Base-by-base conservation (phyloP, 202 grass and related monocot genomes). In the Eragrostis tef region DNA sequence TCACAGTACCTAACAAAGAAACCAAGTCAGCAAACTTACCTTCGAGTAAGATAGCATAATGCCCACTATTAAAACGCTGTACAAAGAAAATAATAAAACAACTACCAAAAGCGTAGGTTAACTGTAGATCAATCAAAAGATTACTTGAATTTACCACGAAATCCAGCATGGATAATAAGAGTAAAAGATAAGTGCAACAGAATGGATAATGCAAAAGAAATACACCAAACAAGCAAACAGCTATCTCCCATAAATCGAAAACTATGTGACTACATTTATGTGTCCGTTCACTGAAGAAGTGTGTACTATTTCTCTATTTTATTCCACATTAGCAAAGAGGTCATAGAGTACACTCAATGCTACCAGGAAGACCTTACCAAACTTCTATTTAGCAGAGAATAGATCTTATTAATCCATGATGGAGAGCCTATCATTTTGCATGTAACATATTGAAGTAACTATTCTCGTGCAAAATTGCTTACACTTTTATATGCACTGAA, bases 1-100 rank as follows among this genome's bases (percentile, higher is more conserved):
- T 93, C 91, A 25, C 91, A 93, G 43, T 93, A 93, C 86, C 91
- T 93, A 89, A 56, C 10, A 80, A 75, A 85, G 21, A 76, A 65
- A 65, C 20, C 71, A 87, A 88, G 17, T 63, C 26, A 64, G 46
- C 9, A 15, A 67, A 52, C 60, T 69, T 87, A 77, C 16, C 85
- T 70, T 69, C 29, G 69, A 62, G 44, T 64, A 73, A 16, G 24
- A 84, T 54, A 62, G 29, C 15, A 68, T 64, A 29, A 39, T n/a
- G 42, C 79, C 31, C n/a, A 54, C 19, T 68, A 85, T 64, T 50
- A 31, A 74, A 41, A 36, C 16, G 21, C 9, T 31, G 74, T 51
- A 74, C 17, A 73, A 68, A 59, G 27, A 81, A 83, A 79, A 80
- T 46, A 67, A 47, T 60, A 9, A 80, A 62, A 41, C 53, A 73